A percentile compares a stretch with the other conserved stretches of the same genome.
Evolutionary conservation across 2,329 filamentous ascomycete genomes (phyloP).

Genomic region (Calonectria leucothoes): DNA sequence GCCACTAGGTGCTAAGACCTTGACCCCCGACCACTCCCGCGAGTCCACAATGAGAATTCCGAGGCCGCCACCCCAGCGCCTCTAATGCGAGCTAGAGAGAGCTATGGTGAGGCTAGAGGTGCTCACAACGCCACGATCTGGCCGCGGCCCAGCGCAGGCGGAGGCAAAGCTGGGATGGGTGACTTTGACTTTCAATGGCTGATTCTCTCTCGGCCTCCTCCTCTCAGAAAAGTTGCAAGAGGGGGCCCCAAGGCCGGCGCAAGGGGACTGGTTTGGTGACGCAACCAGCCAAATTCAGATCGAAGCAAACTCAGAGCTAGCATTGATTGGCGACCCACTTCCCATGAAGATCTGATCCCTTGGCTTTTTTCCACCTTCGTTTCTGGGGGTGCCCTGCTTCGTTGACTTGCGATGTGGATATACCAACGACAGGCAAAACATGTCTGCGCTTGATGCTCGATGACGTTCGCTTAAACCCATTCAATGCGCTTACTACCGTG

Average conservation of each 20-base stretch:
- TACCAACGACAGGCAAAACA: background rate
- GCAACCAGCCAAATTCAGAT: background rate
- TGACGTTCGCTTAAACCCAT: background rate
- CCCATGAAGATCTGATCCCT: background rate
- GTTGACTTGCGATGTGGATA: background rate
- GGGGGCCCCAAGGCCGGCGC: background rate
- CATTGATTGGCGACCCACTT: background rate
- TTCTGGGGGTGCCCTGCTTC: background rate
- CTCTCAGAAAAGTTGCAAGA: background rate
- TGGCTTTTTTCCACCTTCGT: background rate
- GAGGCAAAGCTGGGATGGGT: background rate
- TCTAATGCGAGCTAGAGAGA: background rate
- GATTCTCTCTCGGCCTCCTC: background rate
- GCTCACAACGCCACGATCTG: background rate
- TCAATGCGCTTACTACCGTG: background rate
- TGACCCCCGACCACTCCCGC: background rate
- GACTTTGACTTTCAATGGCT: background rate
- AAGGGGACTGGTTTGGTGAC: background rate
- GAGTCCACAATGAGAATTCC: background rate
- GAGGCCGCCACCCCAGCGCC: background rate
- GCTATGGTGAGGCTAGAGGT: background rate
- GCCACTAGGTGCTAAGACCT: conserved; percentile 3
- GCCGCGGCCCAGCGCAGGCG: background rate
- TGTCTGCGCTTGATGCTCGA: background rate
- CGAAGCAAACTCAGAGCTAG: background rate